These are phyloP conservation scores for Hypoxylon sp. DNA, from an alignment of 2,329 filamentous ascomycete genomes.

Conservation along the genomic window DNA sequence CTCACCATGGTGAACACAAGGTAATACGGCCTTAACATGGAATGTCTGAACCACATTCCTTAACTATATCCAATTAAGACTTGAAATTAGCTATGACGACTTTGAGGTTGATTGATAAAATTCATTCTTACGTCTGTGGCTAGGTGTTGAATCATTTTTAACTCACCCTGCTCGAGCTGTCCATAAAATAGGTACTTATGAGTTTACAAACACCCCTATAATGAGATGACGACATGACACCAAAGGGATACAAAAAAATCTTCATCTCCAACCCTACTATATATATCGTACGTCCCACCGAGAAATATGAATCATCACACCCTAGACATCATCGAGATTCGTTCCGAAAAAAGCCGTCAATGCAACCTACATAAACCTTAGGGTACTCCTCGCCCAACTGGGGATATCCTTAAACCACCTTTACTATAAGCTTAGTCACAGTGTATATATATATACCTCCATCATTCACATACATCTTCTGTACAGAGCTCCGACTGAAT, in stretches of 20 bases:
- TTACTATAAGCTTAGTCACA: background rate
- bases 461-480: too few relatives aligned
- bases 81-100: background rate
- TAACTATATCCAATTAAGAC: background rate
- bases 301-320: background rate
- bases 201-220: constrained; percentile 1
- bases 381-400: constrained; percentile 10
- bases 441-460: too few relatives aligned
- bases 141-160: background rate
- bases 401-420: constrained; percentile 1
- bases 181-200: background rate
- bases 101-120: background rate
- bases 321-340: background rate
- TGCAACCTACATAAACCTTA: constrained; percentile 1
- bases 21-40: constrained; percentile 10
- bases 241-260: background rate
- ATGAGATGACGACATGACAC: constrained; percentile 1
- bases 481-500: too few relatives aligned
- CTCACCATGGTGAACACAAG: too few relatives aligned
- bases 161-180: background rate
- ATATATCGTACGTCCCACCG: background rate
- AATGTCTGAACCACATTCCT: constrained; percentile 12
- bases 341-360: background rate
- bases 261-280: constrained; percentile 5
- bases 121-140: constrained; percentile 16